Evolutionary conservation across 106 monocot genomes (phyloP), one percentile per base, ranked within the genome.

Genomic region (Acanthochlamys bracteata): DNA sequence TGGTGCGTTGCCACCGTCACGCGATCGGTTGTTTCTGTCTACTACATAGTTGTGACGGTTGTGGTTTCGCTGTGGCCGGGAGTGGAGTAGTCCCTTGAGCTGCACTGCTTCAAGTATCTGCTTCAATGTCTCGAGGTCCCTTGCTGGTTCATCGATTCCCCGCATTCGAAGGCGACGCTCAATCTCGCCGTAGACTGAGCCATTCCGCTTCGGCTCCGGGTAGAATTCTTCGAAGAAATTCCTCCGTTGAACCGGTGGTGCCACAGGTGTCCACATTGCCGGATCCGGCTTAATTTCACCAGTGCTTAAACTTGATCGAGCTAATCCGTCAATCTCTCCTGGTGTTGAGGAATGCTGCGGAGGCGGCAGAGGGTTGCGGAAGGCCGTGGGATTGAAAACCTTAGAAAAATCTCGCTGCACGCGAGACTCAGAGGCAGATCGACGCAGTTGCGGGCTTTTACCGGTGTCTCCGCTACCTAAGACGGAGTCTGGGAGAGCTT

Each of bases 341-440:
- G 10, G 4, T 2, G 17, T 2, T 51, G 4, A 41, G 23, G 58
- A 11, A 45, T 41, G 42, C 42, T 10, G 24, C 10, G 16, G 60
- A 42, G 12, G 46, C 39, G 53, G 65, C 11, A 27, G n/a, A 0
- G 41, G 66, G 41, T 71, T 74, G 47, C 72, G 56, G 69, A 75
- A 78, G 11, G 59, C 65, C 13, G 55, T 56, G 3, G 61, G 20
- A 24, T 82, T 76, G 16, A 78, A 22, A 68, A 86, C 76, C 24
- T 76, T 59, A 33, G 77, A 63, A 40, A 76, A 66, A 68, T 93
- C 89, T 46, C 81, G 65, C 0, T 74, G 57, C 23, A 68, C 82
- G 20, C 95, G 72, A 12, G 93, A 89, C 66, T 90, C 95, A 4
- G 95, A 96, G 0, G 77, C 75, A 1, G 90, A 96, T 60, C 95